Evolutionary conservation across 1,139 yeast genomes (phyloP), one percentile per base, ranked within the genome.

Genomic region (Yamadazyma siamensis): DNA sequence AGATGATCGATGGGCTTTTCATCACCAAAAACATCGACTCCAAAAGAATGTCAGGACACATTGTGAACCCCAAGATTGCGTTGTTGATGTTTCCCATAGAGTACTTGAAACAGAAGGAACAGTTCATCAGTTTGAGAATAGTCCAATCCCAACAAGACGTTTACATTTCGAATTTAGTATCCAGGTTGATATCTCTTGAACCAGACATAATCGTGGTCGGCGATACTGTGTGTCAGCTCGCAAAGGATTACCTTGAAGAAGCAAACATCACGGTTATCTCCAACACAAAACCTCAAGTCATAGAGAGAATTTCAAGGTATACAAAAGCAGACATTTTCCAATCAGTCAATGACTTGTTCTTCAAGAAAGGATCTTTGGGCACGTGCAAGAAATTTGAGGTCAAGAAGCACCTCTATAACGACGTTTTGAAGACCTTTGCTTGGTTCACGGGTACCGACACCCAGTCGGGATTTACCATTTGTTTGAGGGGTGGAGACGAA

Each of bases 11-110:
- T 48, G 99, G 98, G 1, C 60, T 87, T 5, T 82, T 86, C 9
- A 87, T 89, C 56, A 84, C 97, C 0, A 88, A 89, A 43, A 77
- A 81, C 19, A 64, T 89, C 23, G 95, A 95, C n/a, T 65, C 85
- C 25, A 86, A 81, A 48, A 57, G 73, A 3, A 94, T 94, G 98
- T 75, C 87, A 0, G 57, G 76, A 4, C 51, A 53, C 8, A 66
- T 94, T 6, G 48, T 53, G 1, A 70, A 74, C 29, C 97, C 99
- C 0, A 73, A 80, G 35, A 82, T 94, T 26, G 78, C 94, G 33
- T 65, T 94, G 19, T 70, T 94, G 8, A 82, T 88, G 69, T 91
- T 94, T 47, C 96, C 97, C 0, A 64, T 94, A 16, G 97, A 89
- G 50, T 91, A 88, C 46, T 71, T 80, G 40, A 78, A 83, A 39